Percentiles rank a stretch among this genome's conserved stretches.
Conservation (phyloP, 306 rosid species). For the Heteromeles arbutifolia region DNA sequence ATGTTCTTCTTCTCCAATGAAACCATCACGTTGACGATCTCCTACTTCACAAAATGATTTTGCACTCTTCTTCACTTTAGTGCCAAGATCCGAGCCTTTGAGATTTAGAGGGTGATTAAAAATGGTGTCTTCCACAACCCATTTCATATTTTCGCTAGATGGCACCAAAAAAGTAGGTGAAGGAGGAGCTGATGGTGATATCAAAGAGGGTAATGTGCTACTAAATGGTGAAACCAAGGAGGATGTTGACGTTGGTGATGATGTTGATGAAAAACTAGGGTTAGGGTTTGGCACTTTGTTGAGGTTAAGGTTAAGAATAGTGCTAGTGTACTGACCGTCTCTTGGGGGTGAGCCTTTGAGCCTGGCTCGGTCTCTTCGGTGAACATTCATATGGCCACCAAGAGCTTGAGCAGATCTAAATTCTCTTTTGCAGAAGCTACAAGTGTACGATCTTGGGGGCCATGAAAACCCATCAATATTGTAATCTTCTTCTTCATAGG, state of each 20-base stretch:
- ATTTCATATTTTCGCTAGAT: not conserved
- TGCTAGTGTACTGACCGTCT: conserved; percentile 11
- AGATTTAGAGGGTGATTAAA: not conserved
- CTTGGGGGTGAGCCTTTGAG: conserved; percentile 58
- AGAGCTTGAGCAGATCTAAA: conserved; percentile 96
- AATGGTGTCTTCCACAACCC: not conserved
- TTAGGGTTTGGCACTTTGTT: conserved; percentile 34
- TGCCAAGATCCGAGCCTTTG: not conserved
- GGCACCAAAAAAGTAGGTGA: conserved; percentile 13
- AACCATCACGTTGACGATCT: conserved; percentile 3
- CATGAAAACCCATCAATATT: conserved; percentile 62
- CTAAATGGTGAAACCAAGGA: conserved; percentile 4
- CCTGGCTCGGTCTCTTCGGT: conserved; percentile 84
- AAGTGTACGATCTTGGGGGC: conserved; percentile 87
- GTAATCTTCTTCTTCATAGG: conserved; percentile 20
- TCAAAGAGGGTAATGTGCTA: not conserved
- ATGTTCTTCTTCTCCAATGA: conserved; percentile 13
- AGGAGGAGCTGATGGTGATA: conserved; percentile 25
- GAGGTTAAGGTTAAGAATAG: conserved; percentile 35
- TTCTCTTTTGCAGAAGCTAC: conserved; percentile 84
- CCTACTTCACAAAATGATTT: conserved; percentile 1
- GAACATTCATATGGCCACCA: conserved; percentile 98
- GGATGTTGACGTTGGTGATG: conserved; percentile 26
- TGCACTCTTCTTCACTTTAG: not conserved
- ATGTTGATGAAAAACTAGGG: conserved; percentile 34